phyloP scores from a whole-genome alignment of 345 rosid species.

The Limnanthes douglasii region DNA sequence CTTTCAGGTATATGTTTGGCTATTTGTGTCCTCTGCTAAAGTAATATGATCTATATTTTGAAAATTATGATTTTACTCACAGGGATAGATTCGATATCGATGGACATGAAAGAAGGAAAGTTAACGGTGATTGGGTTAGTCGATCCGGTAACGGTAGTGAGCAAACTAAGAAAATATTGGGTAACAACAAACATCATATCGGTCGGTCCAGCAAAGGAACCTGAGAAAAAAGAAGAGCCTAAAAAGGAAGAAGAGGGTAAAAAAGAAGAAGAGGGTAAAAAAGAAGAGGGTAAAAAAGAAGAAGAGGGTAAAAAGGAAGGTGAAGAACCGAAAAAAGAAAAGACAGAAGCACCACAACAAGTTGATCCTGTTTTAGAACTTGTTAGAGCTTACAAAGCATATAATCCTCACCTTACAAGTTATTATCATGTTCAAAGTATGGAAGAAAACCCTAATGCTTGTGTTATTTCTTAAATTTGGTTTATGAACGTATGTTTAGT shows the following conservation, averaged over 20 bases:
- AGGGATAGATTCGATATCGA: slow-evolving; percentile 78
- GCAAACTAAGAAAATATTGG: slow-evolving; percentile 78
- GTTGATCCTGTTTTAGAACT: slow-evolving; percentile 61
- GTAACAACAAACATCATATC: slow-evolving; percentile 40
- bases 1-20: slow-evolving; percentile 42
- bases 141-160: slow-evolving; percentile 56
- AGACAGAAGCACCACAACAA: slow-evolving; percentile 25
- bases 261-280: slow-evolving; percentile 34
- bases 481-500: too few relatives aligned
- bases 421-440: slow-evolving; percentile 74
- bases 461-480: slow-evolving; percentile 39
- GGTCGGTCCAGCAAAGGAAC: slow-evolving; percentile 82
- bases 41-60: too few relatives aligned
- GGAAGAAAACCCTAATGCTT: slow-evolving; percentile 94
- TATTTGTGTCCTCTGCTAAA: too few relatives aligned
- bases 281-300: slow-evolving; percentile 47
- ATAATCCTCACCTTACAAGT: slow-evolving; percentile 59
- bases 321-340: slow-evolving; percentile 18
- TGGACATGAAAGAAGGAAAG: slow-evolving; percentile 75
- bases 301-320: slow-evolving; percentile 25
- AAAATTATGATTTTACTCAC: not conserved
- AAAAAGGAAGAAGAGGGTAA: slow-evolving; percentile 43
- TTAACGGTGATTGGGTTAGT: slow-evolving; percentile 60
- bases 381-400: slow-evolving; percentile 67
- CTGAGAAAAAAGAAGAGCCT: slow-evolving; percentile 62